A percentile compares a stretch with the other conserved stretches of the same genome.
phyloP scores from a whole-genome alignment of 2,329 filamentous ascomycete species.

The Ploettnerulaceae sp. region DNA sequence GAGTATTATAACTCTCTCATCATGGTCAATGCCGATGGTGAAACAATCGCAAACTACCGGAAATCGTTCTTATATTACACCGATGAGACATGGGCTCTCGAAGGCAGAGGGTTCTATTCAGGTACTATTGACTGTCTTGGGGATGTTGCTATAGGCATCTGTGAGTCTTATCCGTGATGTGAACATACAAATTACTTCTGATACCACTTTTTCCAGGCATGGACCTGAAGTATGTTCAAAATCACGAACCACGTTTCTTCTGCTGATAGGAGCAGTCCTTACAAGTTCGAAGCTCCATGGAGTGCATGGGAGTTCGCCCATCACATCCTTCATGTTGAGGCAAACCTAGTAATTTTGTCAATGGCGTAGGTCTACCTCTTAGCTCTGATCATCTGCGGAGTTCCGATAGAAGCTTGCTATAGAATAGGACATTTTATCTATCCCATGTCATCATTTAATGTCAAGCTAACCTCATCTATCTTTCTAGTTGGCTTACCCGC shows the following conservation, averaged over 20 bases:
- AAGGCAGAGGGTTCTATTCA: constrained; percentile 50
- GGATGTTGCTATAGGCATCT: constrained; percentile 53
- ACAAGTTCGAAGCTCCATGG: constrained; percentile 48
- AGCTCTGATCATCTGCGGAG: too few relatives aligned
- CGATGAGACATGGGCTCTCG: constrained; percentile 58
- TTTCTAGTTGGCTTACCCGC: constrained; percentile 55
- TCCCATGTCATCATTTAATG: not conserved
- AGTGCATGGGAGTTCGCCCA: constrained; percentile 42
- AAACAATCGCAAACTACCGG: constrained; percentile 56
- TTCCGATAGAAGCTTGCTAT: too few relatives aligned
- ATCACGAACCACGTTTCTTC: not conserved
- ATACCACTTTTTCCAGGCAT: constrained; percentile 38
- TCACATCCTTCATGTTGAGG: constrained; percentile 51
- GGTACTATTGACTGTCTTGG: constrained; percentile 45
- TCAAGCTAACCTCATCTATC: not conserved
- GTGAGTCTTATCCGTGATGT: constrained; percentile 36
- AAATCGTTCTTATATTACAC: constrained; percentile 56
- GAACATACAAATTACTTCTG: constrained; percentile 5
- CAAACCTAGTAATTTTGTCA: constrained; percentile 62
- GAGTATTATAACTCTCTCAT: constrained; percentile 54
- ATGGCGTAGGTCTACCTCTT: constrained; percentile 56
- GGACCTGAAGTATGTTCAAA: constrained; percentile 51
- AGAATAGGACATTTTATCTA: too few relatives aligned
- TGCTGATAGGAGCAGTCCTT: constrained; percentile 38
- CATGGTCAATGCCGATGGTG: constrained; percentile 52